Conservation (phyloP, 1,284 basidiomycete genomes). For the Moesziomyces sp. region DNA sequence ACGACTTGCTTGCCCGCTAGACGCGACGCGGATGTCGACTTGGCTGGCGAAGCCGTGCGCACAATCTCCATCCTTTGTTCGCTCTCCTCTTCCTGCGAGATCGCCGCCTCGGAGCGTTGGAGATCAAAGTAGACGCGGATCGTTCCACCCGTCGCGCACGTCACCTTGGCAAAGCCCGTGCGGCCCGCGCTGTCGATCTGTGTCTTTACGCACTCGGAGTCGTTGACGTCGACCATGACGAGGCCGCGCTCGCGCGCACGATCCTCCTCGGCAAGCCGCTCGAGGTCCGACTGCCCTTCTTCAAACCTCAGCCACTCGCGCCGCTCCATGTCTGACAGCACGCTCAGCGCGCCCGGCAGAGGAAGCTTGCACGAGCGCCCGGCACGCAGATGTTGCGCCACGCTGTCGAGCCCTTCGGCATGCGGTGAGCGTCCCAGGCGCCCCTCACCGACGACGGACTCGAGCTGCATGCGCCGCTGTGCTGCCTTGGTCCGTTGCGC, state of each 20-base stretch:
- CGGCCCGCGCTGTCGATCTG: slow-evolving; percentile 15
- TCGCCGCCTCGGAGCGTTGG: background rate
- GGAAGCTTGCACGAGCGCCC: slow-evolving; percentile 20
- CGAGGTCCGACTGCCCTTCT: slow-evolving; percentile 8
- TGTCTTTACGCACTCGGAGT: slow-evolving; percentile 7
- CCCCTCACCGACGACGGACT: background rate
- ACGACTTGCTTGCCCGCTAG: background rate
- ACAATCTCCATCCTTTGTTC: slow-evolving; percentile 13
- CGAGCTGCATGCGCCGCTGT: slow-evolving; percentile 7
- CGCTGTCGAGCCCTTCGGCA: slow-evolving; percentile 3
- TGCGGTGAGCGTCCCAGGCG: slow-evolving; percentile 15
- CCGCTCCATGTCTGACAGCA: slow-evolving; percentile 23
- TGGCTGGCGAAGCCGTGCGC: background rate
- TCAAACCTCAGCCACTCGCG: slow-evolving; percentile 22
- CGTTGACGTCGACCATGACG: slow-evolving; percentile 19
- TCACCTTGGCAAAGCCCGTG: slow-evolving; percentile 7
- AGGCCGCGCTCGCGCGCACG: slow-evolving; percentile 19
- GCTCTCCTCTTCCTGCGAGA: slow-evolving; percentile 9
- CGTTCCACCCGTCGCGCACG: slow-evolving; percentile 11
- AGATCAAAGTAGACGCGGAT: slow-evolving; percentile 11
- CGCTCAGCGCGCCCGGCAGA: slow-evolving; percentile 6
- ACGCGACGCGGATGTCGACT: slow-evolving; percentile 7
- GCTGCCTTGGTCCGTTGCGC: background rate
- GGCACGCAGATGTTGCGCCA: slow-evolving; percentile 9
- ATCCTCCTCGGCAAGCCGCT: slow-evolving; percentile 8